Percentiles rank a stretch among this genome's conserved stretches.
phyloP scores from a whole-genome alignment of 73 alveolate genomes.

The Tetrahymena thermophila region DNA sequence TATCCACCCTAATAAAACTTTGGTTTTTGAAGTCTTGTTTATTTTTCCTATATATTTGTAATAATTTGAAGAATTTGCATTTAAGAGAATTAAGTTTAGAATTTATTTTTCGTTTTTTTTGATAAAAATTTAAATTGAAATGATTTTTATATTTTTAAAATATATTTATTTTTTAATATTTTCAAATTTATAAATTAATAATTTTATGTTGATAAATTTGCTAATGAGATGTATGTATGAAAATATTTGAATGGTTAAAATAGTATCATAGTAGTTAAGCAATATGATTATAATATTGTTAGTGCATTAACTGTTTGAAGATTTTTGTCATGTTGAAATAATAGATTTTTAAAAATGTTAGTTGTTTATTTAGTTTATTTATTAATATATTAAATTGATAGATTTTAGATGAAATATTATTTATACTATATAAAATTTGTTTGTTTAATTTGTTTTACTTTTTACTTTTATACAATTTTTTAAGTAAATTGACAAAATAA shows the following conservation, averaged over 20 bases:
- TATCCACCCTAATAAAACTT: not conserved
- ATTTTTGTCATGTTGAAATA: not conserved
- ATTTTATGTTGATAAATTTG: too few relatives aligned
- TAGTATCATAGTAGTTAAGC: not conserved
- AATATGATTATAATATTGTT: not conserved
- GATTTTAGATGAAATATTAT: not conserved
- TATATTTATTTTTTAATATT: too few relatives aligned
- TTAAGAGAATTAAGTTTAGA: not conserved
- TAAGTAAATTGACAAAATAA: not conserved
- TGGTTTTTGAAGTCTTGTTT: not conserved
- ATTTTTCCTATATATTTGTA: not conserved
- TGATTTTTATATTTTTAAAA: too few relatives aligned
- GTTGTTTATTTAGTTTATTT: not conserved
- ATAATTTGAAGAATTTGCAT: not conserved
- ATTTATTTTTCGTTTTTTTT: too few relatives aligned
- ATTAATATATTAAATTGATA: too few relatives aligned
- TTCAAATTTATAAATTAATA: too few relatives aligned
- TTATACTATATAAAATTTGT: not conserved
- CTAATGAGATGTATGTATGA: not conserved
- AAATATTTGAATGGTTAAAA: not conserved
- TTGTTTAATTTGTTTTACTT: not conserved
- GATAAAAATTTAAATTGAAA: too few relatives aligned
- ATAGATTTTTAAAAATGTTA: not conserved
- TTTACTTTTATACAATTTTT: not conserved
- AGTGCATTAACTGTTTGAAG: not conserved